Evolutionary conservation across 495 filamentous ascomycete genomes (phyloP).

Genomic region (Talaromyces liani): DNA sequence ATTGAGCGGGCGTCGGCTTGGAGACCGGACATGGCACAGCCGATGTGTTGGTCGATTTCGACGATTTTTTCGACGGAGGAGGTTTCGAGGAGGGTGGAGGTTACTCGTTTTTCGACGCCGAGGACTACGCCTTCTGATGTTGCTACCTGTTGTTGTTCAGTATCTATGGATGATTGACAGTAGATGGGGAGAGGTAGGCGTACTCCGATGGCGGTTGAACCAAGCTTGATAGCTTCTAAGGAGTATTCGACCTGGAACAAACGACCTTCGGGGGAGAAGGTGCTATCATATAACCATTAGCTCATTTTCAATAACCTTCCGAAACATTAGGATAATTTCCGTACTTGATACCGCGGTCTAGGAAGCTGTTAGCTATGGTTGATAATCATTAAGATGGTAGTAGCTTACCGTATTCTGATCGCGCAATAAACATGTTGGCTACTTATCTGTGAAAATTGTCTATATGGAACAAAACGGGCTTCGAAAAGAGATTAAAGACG

Average conservation of each 20-base stretch:
- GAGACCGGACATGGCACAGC: conserved; percentile 95
- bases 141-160: conserved; percentile 53
- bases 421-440: conserved; percentile 94
- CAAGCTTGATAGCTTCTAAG: conserved; percentile 98
- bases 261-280: conserved; percentile 98
- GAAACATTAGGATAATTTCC: conserved; percentile 16
- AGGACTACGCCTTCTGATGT: conserved; percentile 90
- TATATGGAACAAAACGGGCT: conserved; percentile 7
- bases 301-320: background rate
- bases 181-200: conserved; percentile 15
- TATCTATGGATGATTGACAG: conserved; percentile 7
- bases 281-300: conserved; percentile 46
- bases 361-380: conserved; percentile 24
- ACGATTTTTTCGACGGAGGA: conserved; percentile 99
- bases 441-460: conserved; percentile 10
- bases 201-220: conserved; percentile 95
- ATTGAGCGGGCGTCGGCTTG: conserved; percentile 95
- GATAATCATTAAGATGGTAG: conserved; percentile 22
- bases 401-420: conserved; percentile 95
- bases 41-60: conserved; percentile 96
- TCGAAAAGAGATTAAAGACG: background rate
- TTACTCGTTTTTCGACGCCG: conserved; percentile 98
- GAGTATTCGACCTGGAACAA: conserved; percentile 99
- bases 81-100: conserved; percentile 91
- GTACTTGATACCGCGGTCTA: conserved; percentile 99